Percentiles rank a stretch among this genome's conserved stretches.
Evolutionary conservation across 169 alveolate species (phyloP).

Genomic region (Perkinsus olseni): DNA sequence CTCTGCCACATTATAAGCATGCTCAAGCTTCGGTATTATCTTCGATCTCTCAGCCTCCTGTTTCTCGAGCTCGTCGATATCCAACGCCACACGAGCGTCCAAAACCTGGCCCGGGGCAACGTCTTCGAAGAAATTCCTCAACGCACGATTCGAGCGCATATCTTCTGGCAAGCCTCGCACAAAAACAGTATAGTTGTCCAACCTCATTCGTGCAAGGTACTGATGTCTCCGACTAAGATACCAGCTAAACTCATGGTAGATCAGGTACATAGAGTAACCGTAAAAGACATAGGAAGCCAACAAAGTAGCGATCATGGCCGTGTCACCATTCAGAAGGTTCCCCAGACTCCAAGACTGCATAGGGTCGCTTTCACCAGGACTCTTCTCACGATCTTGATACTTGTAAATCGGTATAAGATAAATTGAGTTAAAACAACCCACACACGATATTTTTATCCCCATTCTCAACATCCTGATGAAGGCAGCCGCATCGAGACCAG

Average conservation of each 20-base stretch:
- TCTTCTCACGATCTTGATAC: background rate
- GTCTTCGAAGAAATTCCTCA: background rate
- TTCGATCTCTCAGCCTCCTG: background rate
- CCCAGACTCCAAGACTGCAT: background rate
- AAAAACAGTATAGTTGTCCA: background rate
- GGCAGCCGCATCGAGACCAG: background rate
- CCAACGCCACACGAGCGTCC: background rate
- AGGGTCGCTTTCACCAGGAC: background rate
- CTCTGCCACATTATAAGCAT: background rate
- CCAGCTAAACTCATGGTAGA: background rate
- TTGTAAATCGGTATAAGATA: background rate
- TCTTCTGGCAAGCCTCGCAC: background rate
- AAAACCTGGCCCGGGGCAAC: background rate
- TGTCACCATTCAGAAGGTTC: background rate
- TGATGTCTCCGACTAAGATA: background rate
- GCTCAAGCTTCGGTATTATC: background rate
- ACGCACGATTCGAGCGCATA: background rate
- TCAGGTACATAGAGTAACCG: background rate
- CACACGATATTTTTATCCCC: background rate
- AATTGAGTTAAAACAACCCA: background rate
- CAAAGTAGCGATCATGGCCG: background rate
- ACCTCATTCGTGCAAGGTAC: background rate
- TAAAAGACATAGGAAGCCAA: background rate
- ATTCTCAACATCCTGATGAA: background rate
- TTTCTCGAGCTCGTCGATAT: background rate